These are phyloP conservation scores for Lagerstroemia speciosa DNA, from an alignment of 345 rosid species.

Conservation along the genomic window DNA sequence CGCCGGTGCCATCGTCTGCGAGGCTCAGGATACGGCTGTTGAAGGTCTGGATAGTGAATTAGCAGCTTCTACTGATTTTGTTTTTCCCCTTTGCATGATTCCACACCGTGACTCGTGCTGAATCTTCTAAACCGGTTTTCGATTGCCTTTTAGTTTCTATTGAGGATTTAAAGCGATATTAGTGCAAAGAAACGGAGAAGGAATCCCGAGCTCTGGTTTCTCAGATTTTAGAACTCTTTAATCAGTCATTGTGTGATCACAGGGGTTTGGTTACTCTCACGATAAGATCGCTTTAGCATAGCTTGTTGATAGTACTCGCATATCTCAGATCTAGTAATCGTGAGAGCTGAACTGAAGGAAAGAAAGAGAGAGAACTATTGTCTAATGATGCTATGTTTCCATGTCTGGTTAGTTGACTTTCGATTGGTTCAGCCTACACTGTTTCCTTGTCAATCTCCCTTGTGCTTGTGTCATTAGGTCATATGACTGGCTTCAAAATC, in stretches of 20 bases:
- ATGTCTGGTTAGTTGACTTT: not conserved
- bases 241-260: not conserved
- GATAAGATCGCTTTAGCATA: not conserved
- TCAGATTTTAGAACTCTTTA: not conserved
- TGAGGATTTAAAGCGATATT: not conserved
- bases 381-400: no score
- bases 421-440: not conserved
- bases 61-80: no score
- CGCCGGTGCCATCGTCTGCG: slow-evolving; percentile 24
- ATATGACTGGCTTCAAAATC: not conserved
- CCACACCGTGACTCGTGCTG: not conserved
- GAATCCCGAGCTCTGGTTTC: not conserved
- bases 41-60: slow-evolving; percentile 20
- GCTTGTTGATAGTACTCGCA: no score
- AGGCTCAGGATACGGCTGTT: slow-evolving; percentile 32
- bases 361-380: no score
- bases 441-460: no score
- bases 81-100: not conserved
- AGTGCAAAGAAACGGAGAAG: not conserved
- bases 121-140: not conserved
- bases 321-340: no score
- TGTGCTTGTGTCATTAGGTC: no score
- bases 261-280: not conserved
- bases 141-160: not conserved
- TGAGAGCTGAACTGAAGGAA: no score